Evolutionary conservation across 2,329 filamentous ascomycete species (phyloP), one percentile per base, ranked within the genome.

Genomic region (Clonostachys rhizophaga): DNA sequence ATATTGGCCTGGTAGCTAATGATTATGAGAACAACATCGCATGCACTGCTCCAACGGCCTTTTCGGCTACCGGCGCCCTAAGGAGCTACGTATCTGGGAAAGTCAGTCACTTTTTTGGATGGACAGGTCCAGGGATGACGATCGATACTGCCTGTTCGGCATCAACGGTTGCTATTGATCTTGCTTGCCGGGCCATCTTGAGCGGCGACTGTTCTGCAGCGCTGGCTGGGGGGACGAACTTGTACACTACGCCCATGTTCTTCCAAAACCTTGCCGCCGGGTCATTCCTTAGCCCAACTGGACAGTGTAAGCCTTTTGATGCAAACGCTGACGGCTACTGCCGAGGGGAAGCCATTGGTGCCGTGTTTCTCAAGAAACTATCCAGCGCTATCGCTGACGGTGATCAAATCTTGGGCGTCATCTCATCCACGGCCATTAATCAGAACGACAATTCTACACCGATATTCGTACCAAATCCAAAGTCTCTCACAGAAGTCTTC

Each of bases 311-410:
- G 47, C 53, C 65, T 0, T 69, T 66, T 40, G 63, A 65, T 24
- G 52, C 57, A 2, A 50, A 54, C 3, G 75, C 69, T 2, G 67
- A 76, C 49, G 79, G 78, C 0, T 82, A 80, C 49, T 76, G 69
- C 11, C 63, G 77, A 4, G 76, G 68, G 1, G 78, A 83, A 43
- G 78, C 71, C 0, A 55, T 67, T 4, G 71, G 55, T 0, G 52
- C 62, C 1, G 53, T 82, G 0, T 54, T 78, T 3, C 50, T 82
- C 0, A 81, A 81, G 60, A 64, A 55, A 5, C 57, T 79, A 0
- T 60, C 64, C 2, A 59, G 67, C 39, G 78, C 79, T 0, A 34
- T 79, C 0, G 54, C 55, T 5, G 75, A 78, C 34, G 67, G 68
- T 1, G 72, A 83, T 52, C 59, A 61, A 1, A 62, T 75, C 16